phyloP scores from a whole-genome alignment of 2,329 filamentous ascomycete genomes.

The Talaromyces sp. region DNA sequence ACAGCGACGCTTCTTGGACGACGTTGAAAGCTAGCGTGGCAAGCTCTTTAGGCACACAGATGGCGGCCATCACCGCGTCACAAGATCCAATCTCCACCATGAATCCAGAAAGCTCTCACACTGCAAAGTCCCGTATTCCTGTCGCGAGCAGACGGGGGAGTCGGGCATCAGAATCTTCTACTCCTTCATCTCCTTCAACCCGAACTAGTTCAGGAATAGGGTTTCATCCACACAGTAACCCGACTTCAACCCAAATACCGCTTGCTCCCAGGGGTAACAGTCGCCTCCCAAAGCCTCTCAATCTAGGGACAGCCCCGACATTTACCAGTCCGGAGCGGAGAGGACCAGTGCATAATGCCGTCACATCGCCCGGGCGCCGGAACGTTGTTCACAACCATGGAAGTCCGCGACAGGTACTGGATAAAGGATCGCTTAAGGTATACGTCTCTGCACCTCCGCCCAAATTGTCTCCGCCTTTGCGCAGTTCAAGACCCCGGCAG shows the following conservation, averaged over 20 bases:
- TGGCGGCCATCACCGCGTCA: constrained; percentile 32
- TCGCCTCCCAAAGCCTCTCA: constrained; percentile 36
- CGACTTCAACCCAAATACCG: constrained; percentile 24
- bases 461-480: constrained; percentile 70
- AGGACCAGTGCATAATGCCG: constrained; percentile 25
- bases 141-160: constrained; percentile 38
- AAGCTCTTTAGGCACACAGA: constrained; percentile 27
- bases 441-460: constrained; percentile 66
- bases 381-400: constrained; percentile 28
- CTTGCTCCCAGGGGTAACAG: constrained; percentile 38
- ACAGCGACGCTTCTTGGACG: constrained; percentile 54
- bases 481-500: constrained; percentile 76
- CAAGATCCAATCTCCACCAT: constrained; percentile 24
- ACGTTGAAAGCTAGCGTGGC: constrained; percentile 24
- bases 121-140: constrained; percentile 44
- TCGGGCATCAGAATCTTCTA: constrained; percentile 37
- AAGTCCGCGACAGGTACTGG: constrained; percentile 40
- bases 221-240: constrained; percentile 21
- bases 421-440: constrained; percentile 61
- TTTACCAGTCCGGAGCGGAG: constrained; percentile 24
- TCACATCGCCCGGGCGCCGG: constrained; percentile 33
- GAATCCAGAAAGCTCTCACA: constrained; percentile 24
- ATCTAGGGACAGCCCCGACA: constrained; percentile 10
- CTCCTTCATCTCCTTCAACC: constrained; percentile 31
- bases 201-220: constrained; percentile 30